Percentiles rank a stretch among this genome's conserved stretches.
Evolutionary conservation across 345 rosid genomes (phyloP).

Genomic region (Hevea brasiliensis): DNA sequence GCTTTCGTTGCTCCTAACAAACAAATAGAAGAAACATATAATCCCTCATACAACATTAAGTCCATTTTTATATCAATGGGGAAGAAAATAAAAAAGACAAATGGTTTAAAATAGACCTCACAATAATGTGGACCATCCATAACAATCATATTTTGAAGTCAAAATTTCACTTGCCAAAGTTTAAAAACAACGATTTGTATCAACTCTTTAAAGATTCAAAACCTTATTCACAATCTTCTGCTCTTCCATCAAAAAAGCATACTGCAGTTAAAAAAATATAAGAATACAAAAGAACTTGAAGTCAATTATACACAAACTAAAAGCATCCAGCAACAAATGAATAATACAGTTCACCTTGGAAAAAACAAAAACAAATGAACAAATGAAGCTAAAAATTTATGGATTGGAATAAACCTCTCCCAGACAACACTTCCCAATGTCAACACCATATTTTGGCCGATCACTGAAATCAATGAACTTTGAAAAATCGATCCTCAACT

Average conservation of each 20-base stretch:
- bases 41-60: no score
- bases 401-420: conserved; percentile 15
- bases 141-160: not conserved
- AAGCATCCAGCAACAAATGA: not conserved
- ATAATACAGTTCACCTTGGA: not conserved
- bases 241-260: conserved; percentile 23
- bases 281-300: not conserved
- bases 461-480: no score
- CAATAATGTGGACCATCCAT: not conserved
- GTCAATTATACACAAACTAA: not conserved
- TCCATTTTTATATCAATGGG: no score
- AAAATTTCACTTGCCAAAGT: not conserved
- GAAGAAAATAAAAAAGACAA: no score
- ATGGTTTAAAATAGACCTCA: not conserved
- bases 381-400: not conserved
- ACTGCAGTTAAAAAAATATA: not conserved
- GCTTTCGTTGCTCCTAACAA: no score
- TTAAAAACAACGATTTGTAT: not conserved
- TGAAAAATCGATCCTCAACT: no score
- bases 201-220: conserved; percentile 9
- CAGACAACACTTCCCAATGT: conserved; percentile 22
- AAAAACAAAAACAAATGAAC: not conserved
- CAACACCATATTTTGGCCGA: no score
- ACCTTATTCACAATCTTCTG: conserved; percentile 25
- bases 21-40: no score